phyloP scores from a whole-genome alignment of 106 monocot species.

The Apostasia ramifera region DNA sequence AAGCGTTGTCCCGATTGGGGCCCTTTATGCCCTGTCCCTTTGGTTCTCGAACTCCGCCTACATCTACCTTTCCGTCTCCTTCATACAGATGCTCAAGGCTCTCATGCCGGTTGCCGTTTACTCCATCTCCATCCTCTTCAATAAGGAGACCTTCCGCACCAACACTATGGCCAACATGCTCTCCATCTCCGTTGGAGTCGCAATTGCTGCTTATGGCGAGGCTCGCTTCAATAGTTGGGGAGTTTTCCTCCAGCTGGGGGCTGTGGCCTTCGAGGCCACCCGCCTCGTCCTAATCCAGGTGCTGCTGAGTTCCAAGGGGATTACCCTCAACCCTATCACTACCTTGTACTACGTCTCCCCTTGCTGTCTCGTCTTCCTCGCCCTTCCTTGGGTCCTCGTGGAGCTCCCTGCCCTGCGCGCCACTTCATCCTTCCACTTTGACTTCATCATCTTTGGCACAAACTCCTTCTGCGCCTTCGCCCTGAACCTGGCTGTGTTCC shows the following conservation, averaged over 20 bases:
- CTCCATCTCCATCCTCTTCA: constrained; percentile 30
- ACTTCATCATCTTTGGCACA: constrained; percentile 10
- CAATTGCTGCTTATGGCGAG: constrained; percentile 39
- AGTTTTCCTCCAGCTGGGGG: constrained; percentile 34
- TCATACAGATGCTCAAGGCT: constrained; percentile 61
- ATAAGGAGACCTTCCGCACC: constrained; percentile 21
- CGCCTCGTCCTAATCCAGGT: constrained; percentile 40
- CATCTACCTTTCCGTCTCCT: constrained; percentile 57
- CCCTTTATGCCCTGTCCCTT: constrained; percentile 43
- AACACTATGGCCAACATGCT: constrained; percentile 28
- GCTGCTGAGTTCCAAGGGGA: constrained; percentile 36
- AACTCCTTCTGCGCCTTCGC: constrained; percentile 18
- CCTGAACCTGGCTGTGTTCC: constrained; percentile 14
- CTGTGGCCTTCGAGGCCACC: constrained; percentile 36
- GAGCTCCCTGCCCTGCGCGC: constrained; percentile 8
- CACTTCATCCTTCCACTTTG: background rate
- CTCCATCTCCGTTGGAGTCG: constrained; percentile 34
- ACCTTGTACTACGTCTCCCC: constrained; percentile 30
- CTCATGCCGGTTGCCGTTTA: constrained; percentile 58
- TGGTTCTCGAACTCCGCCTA: constrained; percentile 60
- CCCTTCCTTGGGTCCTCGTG: constrained; percentile 19
- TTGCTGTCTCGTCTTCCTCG: constrained; percentile 23
- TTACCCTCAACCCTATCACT: constrained; percentile 39
- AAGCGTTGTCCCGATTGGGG: constrained; percentile 38
- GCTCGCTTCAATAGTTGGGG: constrained; percentile 25